A percentile compares a stretch with the other conserved stretches of the same genome.
Evolutionary conservation across 371 early-diverging fungal species (phyloP).

Genomic region (Rhizopus delemar): DNA sequence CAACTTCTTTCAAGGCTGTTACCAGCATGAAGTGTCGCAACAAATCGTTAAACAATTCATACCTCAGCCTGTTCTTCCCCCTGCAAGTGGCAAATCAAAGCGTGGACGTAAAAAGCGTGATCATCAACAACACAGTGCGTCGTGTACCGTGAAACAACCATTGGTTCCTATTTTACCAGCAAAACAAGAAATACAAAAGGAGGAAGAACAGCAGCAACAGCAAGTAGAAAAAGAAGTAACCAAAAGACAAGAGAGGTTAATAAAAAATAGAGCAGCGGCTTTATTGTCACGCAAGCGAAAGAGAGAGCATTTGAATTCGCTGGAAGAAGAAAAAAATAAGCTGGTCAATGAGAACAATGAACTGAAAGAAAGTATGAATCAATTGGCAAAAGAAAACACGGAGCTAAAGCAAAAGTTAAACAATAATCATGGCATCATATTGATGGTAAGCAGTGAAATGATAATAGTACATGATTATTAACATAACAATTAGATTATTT

Average conservation of each 20-base stretch:
- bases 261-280: conserved; percentile 90
- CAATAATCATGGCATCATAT: not conserved
- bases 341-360: conserved; percentile 49
- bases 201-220: not conserved
- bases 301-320: conserved; percentile 74
- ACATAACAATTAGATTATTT: not conserved
- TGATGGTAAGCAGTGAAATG: not conserved
- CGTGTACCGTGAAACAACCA: conserved; percentile 7
- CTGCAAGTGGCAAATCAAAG: conserved; percentile 31
- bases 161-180: conserved; percentile 37
- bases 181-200: conserved; percentile 7
- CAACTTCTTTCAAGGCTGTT: not conserved
- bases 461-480: not conserved
- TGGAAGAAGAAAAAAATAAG: conserved; percentile 65
- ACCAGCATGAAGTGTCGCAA: not conserved
- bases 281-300: conserved; percentile 86
- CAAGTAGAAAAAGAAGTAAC: conserved; percentile 28
- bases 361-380: conserved; percentile 4
- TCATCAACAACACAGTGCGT: not conserved
- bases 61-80: conserved; percentile 4
- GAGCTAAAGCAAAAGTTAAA: not conserved
- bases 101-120: conserved; percentile 50
- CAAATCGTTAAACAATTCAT: conserved; percentile 1
- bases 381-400: conserved; percentile 1
- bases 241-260: conserved; percentile 86